A percentile compares a stretch with the other conserved stretches of the same genome.
These are phyloP conservation scores for Claviceps arundinis DNA, from an alignment of 2,329 filamentous ascomycete genomes.

Conservation along the genomic window DNA sequence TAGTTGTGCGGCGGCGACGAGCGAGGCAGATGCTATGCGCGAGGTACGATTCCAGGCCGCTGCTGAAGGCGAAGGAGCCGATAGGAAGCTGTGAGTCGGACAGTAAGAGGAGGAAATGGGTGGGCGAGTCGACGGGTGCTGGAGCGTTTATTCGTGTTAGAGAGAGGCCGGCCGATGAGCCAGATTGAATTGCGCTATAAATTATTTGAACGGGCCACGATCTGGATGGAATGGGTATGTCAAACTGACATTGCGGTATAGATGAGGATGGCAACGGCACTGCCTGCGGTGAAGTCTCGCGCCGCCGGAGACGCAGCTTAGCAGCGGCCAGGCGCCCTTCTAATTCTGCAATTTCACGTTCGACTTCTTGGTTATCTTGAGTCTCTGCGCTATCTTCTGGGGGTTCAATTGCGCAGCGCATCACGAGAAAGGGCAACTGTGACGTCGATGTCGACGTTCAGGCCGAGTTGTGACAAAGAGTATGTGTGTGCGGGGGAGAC, in stretches of 20 bases:
- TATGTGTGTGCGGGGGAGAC: not conserved
- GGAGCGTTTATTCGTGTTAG: not conserved
- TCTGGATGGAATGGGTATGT: not conserved
- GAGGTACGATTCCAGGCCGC: conserved; percentile 69
- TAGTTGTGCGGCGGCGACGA: conserved; percentile 14
- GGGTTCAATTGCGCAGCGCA: conserved; percentile 15
- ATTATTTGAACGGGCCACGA: too few species aligned
- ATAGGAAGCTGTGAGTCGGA: conserved; percentile 72
- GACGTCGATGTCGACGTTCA: not conserved
- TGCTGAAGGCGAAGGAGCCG: conserved; percentile 79
- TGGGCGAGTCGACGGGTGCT: conserved; percentile 11
- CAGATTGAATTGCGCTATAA: too few species aligned
- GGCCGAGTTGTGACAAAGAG: not conserved
- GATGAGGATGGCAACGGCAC: not conserved
- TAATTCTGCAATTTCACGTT: conserved; percentile 45
- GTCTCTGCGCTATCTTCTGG: conserved; percentile 9
- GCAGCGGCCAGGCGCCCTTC: conserved; percentile 37
- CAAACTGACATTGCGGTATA: conserved; percentile 1
- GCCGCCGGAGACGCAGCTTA: conserved; percentile 25
- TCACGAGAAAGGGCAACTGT: not conserved
- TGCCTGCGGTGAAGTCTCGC: not conserved
- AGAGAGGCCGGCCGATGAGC: too few species aligned
- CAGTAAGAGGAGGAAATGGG: conserved; percentile 61
- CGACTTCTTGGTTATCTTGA: conserved; percentile 15
- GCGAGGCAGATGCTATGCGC: conserved; percentile 44